These are phyloP conservation scores for Trypanosoma lewisi DNA, from an alignment of 208 protist species.

Conservation along the genomic window DNA sequence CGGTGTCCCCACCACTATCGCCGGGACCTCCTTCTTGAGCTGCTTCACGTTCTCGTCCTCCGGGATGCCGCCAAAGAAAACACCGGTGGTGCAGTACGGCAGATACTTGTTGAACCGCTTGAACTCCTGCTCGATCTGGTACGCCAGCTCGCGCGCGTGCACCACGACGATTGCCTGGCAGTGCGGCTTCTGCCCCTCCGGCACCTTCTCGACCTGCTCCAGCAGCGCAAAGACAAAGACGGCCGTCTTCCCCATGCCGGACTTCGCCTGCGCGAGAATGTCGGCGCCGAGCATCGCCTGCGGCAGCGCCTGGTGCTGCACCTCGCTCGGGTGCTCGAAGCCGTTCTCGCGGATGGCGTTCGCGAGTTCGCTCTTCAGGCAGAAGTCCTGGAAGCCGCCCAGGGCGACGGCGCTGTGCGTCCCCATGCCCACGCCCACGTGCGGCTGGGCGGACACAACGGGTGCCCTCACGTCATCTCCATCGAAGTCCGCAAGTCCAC, in stretches of 20 bases:
- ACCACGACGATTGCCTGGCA: conserved; percentile 93
- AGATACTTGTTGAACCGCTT: conserved; percentile 98
- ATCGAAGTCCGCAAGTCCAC: conserved; percentile 89
- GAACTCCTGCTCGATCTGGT: conserved; percentile 99
- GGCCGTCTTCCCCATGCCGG: conserved; percentile 99
- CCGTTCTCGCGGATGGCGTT: conserved; percentile 96
- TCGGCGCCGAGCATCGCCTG: conserved; percentile 98
- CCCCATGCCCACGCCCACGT: conserved; percentile 74
- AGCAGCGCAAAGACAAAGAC: conserved; percentile 99
- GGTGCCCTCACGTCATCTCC: conserved; percentile 83
- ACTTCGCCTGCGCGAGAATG: conserved; percentile 99
- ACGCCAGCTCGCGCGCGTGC: conserved; percentile 99
- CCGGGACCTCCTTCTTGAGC: conserved; percentile 88
- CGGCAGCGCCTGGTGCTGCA: conserved; percentile 99
- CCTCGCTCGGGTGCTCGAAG: conserved; percentile 93
- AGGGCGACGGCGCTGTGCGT: conserved; percentile 90
- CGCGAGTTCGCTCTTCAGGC: conserved; percentile 98
- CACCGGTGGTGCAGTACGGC: conserved; percentile 89
- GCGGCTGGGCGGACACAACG: conserved; percentile 57
- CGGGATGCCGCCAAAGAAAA: conserved; percentile 97
- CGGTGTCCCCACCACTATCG: conserved; percentile 98
- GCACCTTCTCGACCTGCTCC: conserved; percentile 94
- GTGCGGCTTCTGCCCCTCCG: conserved; percentile 77
- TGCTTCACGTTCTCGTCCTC: conserved; percentile 87
- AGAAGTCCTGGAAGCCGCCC: conserved; percentile 98